Evolutionary conservation across 257 asterid genomes (phyloP), one percentile per base, ranked within the genome.

Genomic region (Ehretia macrophylla): DNA sequence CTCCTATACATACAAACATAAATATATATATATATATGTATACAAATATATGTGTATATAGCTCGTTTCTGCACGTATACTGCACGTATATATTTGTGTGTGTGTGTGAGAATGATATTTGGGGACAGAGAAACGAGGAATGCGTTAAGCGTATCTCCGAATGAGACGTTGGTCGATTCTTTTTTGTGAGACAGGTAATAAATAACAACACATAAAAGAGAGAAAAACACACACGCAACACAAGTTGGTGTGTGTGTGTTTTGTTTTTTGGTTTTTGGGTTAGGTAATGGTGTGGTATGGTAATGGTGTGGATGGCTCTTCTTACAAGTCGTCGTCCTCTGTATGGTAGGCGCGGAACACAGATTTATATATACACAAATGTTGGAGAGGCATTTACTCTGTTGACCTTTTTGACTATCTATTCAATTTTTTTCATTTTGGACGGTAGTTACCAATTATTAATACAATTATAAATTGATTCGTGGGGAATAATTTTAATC

Each of bases 161-260:
- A 70, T 71, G 72, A 71, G 77, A 73, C 78, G 84, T 66, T 66
- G 77, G 73, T 45, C 53, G 57, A 49, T 67, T 63, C 58, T 55
- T 64, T 54, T 57, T 51, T 20, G 71, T 60, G 14, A 58, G 84
- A 78, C 55, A 42, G 82, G 68, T 49, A 63, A 65, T 51, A 38
- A 57, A 55, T 42, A 42, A 42, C 16, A 42, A n/a, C n/a, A n/a
- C n/a, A n/a, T n/a, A n/a, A 1, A 42, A 42, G 14, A 42, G 47
- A 42, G 16, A 10, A 42, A 42, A 4, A 42, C 16, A 38, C 11
- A 38, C 44, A 38, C n/a, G n/a, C n/a, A 38, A 38, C 44, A 38
- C 44, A 38, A 38, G 44, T 38, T 38, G 44, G 44, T 38, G 44
- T 38, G 6, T 38, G 6, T 38, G 11, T n/a, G n/a, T n/a, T 27